These are phyloP conservation scores for Adansonia digitata DNA, from an alignment of 345 rosid genomes.

Conservation along the genomic window DNA sequence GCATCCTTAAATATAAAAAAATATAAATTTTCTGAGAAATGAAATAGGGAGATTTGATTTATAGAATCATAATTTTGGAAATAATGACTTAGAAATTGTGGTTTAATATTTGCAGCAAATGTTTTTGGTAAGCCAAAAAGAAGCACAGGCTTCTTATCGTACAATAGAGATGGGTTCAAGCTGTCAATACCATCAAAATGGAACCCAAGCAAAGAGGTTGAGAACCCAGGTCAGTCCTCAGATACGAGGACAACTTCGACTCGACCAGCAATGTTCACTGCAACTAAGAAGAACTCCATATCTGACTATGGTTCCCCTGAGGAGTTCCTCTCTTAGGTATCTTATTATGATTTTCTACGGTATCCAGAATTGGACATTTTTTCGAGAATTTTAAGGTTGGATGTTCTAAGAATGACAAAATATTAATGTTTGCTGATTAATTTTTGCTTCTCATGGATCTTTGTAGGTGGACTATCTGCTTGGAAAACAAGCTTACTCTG, in stretches of 20 bases:
- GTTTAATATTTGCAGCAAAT: conserved; percentile 60
- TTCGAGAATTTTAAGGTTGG: background rate
- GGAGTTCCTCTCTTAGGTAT: conserved; percentile 60
- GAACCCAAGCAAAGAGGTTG: conserved; percentile 93
- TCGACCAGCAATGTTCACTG: conserved; percentile 56
- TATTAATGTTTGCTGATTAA: background rate
- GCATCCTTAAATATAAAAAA: no score
- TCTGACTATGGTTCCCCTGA: conserved; percentile 80
- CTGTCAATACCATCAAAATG: conserved; percentile 75
- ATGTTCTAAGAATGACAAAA: background rate
- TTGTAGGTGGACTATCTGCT: conserved; percentile 74
- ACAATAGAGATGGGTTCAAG: conserved; percentile 74
- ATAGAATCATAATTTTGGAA: no score
- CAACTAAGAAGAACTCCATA: conserved; percentile 84
- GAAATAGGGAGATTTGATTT: no score
- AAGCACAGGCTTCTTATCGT: conserved; percentile 69
- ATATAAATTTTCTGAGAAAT: no score
- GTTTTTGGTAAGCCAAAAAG: conserved; percentile 87
- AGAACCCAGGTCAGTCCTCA: conserved; percentile 86
- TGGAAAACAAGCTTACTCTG: conserved; percentile 72
- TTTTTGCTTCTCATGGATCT: background rate
- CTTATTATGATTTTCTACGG: no score
- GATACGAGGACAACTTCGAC: conserved; percentile 91
- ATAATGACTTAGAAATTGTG: background rate
- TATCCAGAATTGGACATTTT: background rate